Evolutionary conservation across 2,329 filamentous ascomycete species (phyloP).

Genomic region (Teratosphaeria pseudoeucalypti): DNA sequence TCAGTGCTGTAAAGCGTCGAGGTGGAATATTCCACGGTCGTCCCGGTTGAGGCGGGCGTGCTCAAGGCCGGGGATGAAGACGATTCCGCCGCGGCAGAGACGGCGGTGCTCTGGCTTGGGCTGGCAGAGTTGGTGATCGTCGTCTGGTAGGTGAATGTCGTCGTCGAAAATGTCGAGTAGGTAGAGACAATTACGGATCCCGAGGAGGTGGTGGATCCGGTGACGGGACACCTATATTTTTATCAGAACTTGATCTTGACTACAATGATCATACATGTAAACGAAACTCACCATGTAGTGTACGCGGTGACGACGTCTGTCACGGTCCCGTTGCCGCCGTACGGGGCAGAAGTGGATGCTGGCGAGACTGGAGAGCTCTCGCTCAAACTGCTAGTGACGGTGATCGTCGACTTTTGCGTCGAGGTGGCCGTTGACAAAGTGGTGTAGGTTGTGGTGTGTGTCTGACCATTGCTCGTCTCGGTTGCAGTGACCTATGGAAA

Average conservation of each 20-base stretch:
- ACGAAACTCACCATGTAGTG: background rate
- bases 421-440: background rate
- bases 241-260: too few relatives aligned
- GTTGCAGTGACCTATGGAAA: background rate
- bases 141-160: constrained; percentile 35
- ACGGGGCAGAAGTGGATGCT: background rate
- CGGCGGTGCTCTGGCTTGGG: background rate
- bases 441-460: constrained; percentile 3
- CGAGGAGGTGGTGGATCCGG: background rate
- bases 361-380: background rate
- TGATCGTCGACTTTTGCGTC: background rate
- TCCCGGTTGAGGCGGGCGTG: constrained; percentile 54
- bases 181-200: background rate
- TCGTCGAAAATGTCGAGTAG: constrained; percentile 6
- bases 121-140: background rate
- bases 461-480: background rate
- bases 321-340: background rate
- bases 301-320: constrained; percentile 4
- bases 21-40: constrained; percentile 7
- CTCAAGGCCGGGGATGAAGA: constrained; percentile 27
- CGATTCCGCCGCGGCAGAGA: background rate
- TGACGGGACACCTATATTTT: background rate
- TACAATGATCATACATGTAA: too few relatives aligned
- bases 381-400: background rate
- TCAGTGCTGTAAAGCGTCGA: constrained; percentile 31